phyloP scores from a whole-genome alignment of 441 rosid genomes.

The Hura crepitans region DNA sequence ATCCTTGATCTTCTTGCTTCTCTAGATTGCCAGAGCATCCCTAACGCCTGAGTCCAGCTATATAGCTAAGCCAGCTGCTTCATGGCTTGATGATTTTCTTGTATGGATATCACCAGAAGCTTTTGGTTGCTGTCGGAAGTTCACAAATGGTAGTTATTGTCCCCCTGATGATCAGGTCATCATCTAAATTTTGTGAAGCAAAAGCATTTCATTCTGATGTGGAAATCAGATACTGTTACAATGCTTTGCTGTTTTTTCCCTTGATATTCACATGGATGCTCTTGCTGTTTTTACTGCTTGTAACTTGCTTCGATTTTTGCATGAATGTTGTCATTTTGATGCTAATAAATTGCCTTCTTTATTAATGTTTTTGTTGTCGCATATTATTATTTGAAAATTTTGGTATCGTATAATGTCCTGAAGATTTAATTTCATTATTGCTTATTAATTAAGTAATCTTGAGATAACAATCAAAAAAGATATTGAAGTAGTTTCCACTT shows the following conservation, averaged over 20 bases:
- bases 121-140: conserved; percentile 96
- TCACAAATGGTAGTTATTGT: conserved; percentile 88
- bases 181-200: conserved; percentile 18
- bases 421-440: not conserved
- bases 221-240: not conserved
- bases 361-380: not conserved
- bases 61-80: conserved; percentile 99
- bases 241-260: not conserved
- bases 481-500: conserved; percentile 3
- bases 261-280: not conserved
- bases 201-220: not conserved
- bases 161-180: conserved; percentile 96
- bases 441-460: no score
- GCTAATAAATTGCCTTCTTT: not conserved
- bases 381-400: not conserved
- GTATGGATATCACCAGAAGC: conserved; percentile 99
- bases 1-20: conserved; percentile 17
- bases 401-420: not conserved
- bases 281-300: not conserved
- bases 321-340: not conserved
- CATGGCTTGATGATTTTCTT: conserved; percentile 99
- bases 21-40: conserved; percentile 84
- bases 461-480: not conserved
- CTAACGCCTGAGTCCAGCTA: conserved; percentile 75
- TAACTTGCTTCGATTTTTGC: not conserved